Evolutionary conservation across 2,329 filamentous ascomycete species (phyloP).

Genomic region (Aureobasidium subglaciale): DNA sequence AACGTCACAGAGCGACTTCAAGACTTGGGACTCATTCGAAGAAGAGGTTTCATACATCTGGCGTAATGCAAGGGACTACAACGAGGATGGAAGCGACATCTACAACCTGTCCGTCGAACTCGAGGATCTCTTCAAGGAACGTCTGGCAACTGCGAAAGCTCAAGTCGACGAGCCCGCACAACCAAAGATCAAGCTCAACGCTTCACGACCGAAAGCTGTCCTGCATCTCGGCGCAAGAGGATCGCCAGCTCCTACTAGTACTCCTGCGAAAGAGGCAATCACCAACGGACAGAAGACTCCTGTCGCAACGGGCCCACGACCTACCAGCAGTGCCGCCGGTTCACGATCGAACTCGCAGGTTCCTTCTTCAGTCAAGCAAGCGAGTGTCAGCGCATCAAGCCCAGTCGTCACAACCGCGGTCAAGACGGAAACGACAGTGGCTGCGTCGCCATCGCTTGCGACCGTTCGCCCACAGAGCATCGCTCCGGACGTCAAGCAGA

Average conservation of each 20-base stretch:
- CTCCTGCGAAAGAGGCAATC: constrained; percentile 48
- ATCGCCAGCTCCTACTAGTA: constrained; percentile 38
- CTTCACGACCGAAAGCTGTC: constrained; percentile 43
- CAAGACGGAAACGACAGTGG: constrained; percentile 32
- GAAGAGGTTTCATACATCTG: constrained; percentile 75
- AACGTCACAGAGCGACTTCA: constrained; percentile 60
- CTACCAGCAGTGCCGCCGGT: constrained; percentile 28
- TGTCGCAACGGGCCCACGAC: constrained; percentile 20
- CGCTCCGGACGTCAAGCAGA: constrained; percentile 24
- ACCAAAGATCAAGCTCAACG: constrained; percentile 75
- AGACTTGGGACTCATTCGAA: constrained; percentile 75
- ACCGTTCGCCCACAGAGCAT: constrained; percentile 32
- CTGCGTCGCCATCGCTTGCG: constrained; percentile 39
- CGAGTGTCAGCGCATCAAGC: constrained; percentile 19
- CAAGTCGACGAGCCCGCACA: constrained; percentile 65
- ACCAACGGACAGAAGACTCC: constrained; percentile 33
- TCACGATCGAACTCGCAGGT: constrained; percentile 20
- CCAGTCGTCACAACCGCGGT: constrained; percentile 26
- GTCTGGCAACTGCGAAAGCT: constrained; percentile 64
- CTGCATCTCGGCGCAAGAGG: constrained; percentile 32
- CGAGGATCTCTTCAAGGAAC: constrained; percentile 63
- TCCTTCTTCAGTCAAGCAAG: background rate
- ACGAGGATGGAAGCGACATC: constrained; percentile 85
- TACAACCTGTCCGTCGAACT: constrained; percentile 69
- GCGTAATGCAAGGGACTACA: constrained; percentile 83